Base-by-base conservation (phyloP, 345 rosid species). In the Sisymbrium irio region DNA sequence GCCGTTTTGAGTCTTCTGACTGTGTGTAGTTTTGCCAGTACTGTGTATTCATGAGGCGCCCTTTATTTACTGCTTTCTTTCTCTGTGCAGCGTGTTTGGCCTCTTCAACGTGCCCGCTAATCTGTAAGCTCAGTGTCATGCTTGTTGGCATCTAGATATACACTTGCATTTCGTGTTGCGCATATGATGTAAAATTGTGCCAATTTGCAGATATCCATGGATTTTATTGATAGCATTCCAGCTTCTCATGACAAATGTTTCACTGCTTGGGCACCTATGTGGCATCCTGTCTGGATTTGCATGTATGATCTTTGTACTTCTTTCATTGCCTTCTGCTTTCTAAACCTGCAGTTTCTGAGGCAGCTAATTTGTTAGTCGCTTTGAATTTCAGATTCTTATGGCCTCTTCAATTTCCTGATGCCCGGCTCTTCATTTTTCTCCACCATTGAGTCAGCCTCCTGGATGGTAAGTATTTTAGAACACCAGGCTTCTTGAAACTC, bases 231-330 rank as follows among this genome's bases (percentile, higher is more conserved):
- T 95, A 36, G 82, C 72, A 44, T 89, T 95, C 84, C 97, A 92
- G 84, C 76, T 90, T 80, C 90, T 95, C 53, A 89, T 95, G 97
- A 71, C 94, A 67, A 95, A 95, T 71, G 94, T 95, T 45, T 95
- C 99, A 3, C 87, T 95, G 65, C 94, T 95, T 44, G 99, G 99
- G 59, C 99, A 92, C 75, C 86, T 95, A 30, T 92, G 94, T 45
- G 98, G 99, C 81, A 92, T 95, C 84, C 76, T 95, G 69, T 92
- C 99, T 30, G 97, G 99, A 61, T 92, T 90, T 86, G 91, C 97
- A 73, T 95, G 98, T 95, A 79, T 37, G 90, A 2, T 75, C 25
- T 55, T 22, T 32, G n/a, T 77, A 13, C 72, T 58, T 61, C 17
- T 58, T 66, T 72, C 66, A 15, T 39, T 69, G 14, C 19, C 35